Evolutionary conservation across 768 basidiomycete species (phyloP).

Genomic region (Sporobolomyces pararoseus): DNA sequence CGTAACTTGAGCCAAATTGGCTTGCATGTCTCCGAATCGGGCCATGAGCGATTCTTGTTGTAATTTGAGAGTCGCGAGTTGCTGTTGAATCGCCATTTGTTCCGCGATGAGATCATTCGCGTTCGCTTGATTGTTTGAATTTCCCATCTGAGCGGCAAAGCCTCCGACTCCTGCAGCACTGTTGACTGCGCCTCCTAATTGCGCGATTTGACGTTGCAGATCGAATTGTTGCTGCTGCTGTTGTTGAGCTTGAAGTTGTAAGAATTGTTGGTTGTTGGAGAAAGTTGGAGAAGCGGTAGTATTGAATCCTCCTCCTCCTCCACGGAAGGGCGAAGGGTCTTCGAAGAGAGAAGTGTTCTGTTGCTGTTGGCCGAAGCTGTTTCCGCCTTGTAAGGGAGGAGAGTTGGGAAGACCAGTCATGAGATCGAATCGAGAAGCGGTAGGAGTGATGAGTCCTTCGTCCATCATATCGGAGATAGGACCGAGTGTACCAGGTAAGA

Average conservation of each 20-base stretch:
- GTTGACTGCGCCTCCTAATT: slow-evolving; percentile 51
- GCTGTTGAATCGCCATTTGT: slow-evolving; percentile 87
- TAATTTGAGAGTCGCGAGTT: slow-evolving; percentile 83
- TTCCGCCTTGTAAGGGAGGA: slow-evolving; percentile 78
- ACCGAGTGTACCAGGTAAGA: slow-evolving; percentile 58
- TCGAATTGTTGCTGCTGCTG: slow-evolving; percentile 24
- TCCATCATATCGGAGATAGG: slow-evolving; percentile 51
- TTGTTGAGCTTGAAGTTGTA: slow-evolving; percentile 46
- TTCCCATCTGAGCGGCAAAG: slow-evolving; percentile 46
- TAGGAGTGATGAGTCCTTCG: slow-evolving; percentile 45
- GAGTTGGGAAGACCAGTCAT: slow-evolving; percentile 37
- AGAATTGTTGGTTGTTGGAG: slow-evolving; percentile 16
- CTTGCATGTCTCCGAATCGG: slow-evolving; percentile 77
- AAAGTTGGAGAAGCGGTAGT: slow-evolving; percentile 1
- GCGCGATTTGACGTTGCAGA: slow-evolving; percentile 54
- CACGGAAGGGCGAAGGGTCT: slow-evolving; percentile 59
- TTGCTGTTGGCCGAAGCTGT: slow-evolving; percentile 59
- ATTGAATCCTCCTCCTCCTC: slow-evolving; percentile 68
- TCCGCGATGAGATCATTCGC: slow-evolving; percentile 79
- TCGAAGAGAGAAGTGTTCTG: slow-evolving; percentile 48
- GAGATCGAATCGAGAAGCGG: slow-evolving; percentile 42
- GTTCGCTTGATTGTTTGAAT: neutral
- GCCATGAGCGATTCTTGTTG: slow-evolving; percentile 87
- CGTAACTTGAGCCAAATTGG: slow-evolving; percentile 46
- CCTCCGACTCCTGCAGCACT: slow-evolving; percentile 57